Base-by-base conservation (phyloP, 2,329 filamentous ascomycete genomes). In the Ophiostoma tasmaniense region DNA sequence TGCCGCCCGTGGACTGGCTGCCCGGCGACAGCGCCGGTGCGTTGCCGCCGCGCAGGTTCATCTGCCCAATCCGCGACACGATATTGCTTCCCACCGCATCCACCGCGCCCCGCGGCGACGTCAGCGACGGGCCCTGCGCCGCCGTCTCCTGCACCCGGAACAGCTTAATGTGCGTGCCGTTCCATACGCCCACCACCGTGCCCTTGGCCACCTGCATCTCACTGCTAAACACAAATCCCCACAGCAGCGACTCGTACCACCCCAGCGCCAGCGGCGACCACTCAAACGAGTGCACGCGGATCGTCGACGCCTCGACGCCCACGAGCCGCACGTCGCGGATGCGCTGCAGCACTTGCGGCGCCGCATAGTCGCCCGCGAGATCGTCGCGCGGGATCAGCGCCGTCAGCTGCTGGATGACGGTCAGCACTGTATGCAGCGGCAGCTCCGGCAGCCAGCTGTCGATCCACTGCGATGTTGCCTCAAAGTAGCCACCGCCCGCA, bases 211-310 rank as follows among this genome's bases (percentile, higher is more conserved):
- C 87, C 70, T 93, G 88, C 88, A 97, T 92, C 80, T 99, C 95
- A 74, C 89, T 89, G 35, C 90, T 89, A 77, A 97, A 98, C 67
- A 97, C 88, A 74, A 97, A 91, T 20, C 92, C 89, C 95, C 95
- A 99, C 11, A 99, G 83, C 14, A 98, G 83, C 5, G 92, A 94
- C 78, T 97, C 92, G 77, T 98, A 97, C 95, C 95, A 98, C 66
- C 93, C 94, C 66, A 98, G 83, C 0, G 92, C 90, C 42, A 97
- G 82, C 0, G 91, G 89, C 2, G 93, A 94, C 94, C 94, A 98
- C 79, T 97, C 92, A 75, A 98, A 98, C 17, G 92, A 89, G 76
- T 97, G 93, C 20, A 95, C 89, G 39, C 90, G 73, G 67, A 92
- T 84, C 0, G 90, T 83, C 1, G 88, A 88, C 0, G 90, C 86